Evolutionary conservation across 495 filamentous ascomycete genomes (phyloP), one percentile per base, ranked within the genome.

Genomic region (Aspergillus panamensis): DNA sequence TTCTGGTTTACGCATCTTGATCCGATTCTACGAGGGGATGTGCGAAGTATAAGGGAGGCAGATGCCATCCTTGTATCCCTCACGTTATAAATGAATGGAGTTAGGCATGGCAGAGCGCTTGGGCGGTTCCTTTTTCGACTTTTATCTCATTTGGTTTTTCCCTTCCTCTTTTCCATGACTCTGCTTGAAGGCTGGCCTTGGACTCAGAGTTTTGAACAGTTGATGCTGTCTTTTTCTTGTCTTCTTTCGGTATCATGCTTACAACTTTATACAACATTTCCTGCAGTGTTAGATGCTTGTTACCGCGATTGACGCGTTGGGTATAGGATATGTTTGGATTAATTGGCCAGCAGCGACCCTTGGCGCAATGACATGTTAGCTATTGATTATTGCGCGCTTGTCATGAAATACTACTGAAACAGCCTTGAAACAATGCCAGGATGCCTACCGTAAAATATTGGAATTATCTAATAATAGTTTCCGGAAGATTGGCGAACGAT

Each of bases 171-270:
- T 55, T 45, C 21, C 19, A 42, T 30, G 12, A 47, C 48, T 52
- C 56, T 58, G 56, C 40, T 48, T 53, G 45, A 31, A 53, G 56
- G 60, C 61, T 58, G 57, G 63, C 44, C 53, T 49, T 55, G 53
- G 42, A 44, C 25, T n/a, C 51, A 43, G 57, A 45, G 39, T 29
- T 31, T 21, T 37, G 39, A 37, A 30, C 21, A 37, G 30, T 21
- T 40, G 13, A 12, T 32, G 29, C 13, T 12, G 1, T 7, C 16
- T 8, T 13, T 47, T 33, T 33, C 16, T 13, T 47, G 19, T 33
- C 16, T 25, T 25, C 25, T 25, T 25, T 25, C 25, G 25, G 2
- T 25, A 25, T 25, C 25, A 25, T 5, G 25, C 13, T 37, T 30
- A 10, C 25, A 9, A 14, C 37, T 39, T 29, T 16, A 8, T 42